Percentiles rank a stretch among this genome's conserved stretches.
These are phyloP conservation scores for Calvatia gigantea DNA, from an alignment of 768 basidiomycete species.

Conservation along the genomic window DNA sequence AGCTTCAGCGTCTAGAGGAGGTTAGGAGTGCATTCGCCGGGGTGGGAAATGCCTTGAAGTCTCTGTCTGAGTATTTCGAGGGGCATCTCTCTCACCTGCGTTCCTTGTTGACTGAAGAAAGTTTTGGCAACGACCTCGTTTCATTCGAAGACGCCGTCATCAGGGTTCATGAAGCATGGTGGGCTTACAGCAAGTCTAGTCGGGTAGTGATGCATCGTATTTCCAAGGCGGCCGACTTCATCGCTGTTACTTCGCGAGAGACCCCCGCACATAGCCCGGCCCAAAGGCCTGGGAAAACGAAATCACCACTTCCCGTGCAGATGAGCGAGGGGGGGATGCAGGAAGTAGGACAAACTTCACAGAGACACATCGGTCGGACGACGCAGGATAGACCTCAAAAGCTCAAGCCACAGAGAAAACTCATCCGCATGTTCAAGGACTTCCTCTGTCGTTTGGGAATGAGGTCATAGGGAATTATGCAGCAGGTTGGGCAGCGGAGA, in stretches of 20 bases:
- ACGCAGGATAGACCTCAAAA: too few species aligned
- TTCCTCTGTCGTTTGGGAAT: too few species aligned
- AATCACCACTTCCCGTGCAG: too few species aligned
- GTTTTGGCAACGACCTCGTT: neutral
- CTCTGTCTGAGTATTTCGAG: neutral
- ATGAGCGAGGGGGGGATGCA: too few species aligned
- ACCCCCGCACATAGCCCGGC: too few species aligned
- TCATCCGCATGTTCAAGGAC: too few species aligned
- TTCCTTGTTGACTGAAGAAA: neutral
- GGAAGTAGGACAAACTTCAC: too few species aligned
- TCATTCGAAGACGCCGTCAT: neutral
- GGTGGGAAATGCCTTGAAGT: neutral
- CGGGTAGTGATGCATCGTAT: neutral
- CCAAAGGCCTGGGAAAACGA: too few species aligned
- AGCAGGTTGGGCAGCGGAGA: too few species aligned
- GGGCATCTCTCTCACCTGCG: neutral
- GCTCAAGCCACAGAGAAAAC: too few species aligned
- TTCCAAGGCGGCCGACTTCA: neutral
- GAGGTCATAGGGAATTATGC: too few species aligned
- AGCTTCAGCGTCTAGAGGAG: neutral
- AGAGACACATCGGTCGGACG: too few species aligned
- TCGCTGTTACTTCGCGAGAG: neutral
- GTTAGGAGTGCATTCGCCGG: neutral
- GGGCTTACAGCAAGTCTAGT: neutral
- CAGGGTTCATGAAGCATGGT: neutral